Percentiles rank a stretch among this genome's conserved stretches.
These are phyloP conservation scores for Fusarium dlaminii DNA, from an alignment of 2,329 filamentous ascomycete species.

Conservation along the genomic window DNA sequence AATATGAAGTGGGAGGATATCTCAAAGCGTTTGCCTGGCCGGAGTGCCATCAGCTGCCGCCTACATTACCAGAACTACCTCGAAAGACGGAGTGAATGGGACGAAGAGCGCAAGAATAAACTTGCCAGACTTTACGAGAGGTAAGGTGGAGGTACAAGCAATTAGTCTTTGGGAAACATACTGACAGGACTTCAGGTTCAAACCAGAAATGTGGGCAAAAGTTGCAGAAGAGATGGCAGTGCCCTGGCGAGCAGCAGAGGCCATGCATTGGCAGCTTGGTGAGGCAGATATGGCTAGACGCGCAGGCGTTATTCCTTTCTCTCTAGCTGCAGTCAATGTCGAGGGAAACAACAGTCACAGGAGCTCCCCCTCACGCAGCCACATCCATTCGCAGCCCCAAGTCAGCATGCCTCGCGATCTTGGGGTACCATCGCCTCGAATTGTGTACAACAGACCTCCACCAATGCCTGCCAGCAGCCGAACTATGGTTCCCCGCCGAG, in stretches of 20 bases:
- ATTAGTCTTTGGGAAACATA: background rate
- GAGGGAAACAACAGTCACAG: conserved; percentile 54
- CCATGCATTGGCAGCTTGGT: conserved; percentile 98
- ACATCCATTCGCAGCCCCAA: conserved; percentile 58
- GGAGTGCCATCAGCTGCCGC: conserved; percentile 93
- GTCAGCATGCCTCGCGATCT: conserved; percentile 56
- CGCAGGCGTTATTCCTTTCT: conserved; percentile 89
- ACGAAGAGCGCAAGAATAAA: conserved; percentile 97
- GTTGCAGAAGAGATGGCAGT: conserved; percentile 95
- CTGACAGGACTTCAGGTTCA: conserved; percentile 72
- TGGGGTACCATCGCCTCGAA: conserved; percentile 53
- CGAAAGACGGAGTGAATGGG: conserved; percentile 92
- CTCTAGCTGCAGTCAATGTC: conserved; percentile 66
- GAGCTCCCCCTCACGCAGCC: conserved; percentile 51
- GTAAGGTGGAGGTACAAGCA: conserved; percentile 56
- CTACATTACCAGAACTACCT: conserved; percentile 98
- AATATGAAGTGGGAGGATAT: conserved; percentile 99
- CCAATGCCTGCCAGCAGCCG: conserved; percentile 48
- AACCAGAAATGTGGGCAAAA: conserved; percentile 97
- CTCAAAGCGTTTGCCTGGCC: conserved; percentile 86
- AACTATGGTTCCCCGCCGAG: conserved; percentile 53
- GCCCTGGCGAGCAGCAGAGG: conserved; percentile 94
- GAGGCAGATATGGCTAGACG: conserved; percentile 93
- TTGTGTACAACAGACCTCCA: conserved; percentile 52
- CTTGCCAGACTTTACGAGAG: conserved; percentile 93